Evolutionary conservation across 1,139 yeast species (phyloP).

Genomic region (Suhomyces yuchorum): DNA sequence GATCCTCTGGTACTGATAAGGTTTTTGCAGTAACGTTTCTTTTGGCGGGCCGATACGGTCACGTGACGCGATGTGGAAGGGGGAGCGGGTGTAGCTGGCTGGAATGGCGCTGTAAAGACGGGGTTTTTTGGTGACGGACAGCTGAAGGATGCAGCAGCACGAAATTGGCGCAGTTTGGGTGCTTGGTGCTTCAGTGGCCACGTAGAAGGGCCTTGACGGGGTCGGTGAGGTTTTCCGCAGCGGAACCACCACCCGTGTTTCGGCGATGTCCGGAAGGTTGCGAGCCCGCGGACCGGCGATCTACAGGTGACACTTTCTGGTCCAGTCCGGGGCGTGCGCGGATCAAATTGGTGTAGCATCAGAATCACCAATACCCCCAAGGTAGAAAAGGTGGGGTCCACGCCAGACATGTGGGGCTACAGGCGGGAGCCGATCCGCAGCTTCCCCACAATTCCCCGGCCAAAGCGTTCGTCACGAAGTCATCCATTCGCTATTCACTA

Average conservation of each 20-base stretch:
- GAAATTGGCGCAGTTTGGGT: too few relatives aligned
- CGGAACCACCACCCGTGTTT: neutral
- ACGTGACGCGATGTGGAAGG: neutral
- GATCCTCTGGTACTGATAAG: neutral
- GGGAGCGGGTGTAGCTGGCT: too few relatives aligned
- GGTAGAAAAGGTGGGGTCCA: too few relatives aligned
- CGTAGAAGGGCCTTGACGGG: too few relatives aligned
- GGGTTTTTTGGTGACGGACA: neutral
- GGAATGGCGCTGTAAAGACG: neutral
- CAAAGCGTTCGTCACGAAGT: too few relatives aligned
- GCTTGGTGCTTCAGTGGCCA: too few relatives aligned
- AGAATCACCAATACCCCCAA: too few relatives aligned
- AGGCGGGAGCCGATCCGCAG: neutral
- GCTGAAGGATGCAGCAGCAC: too few relatives aligned
- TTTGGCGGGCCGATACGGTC: slow-evolving; percentile 6
- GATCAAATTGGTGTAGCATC: too few relatives aligned
- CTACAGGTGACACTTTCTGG: too few relatives aligned
- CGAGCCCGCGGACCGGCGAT: neutral
- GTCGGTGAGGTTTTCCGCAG: too few relatives aligned
- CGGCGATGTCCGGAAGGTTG: neutral
- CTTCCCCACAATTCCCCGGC: neutral
- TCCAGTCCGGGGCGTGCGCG: too few relatives aligned
- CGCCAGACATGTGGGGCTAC: neutral
- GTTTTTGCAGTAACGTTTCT: slow-evolving; percentile 10
- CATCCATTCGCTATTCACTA: neutral